These are phyloP conservation scores for Wickerhamomyces sp. DNA, from an alignment of 1,139 yeast species.

Conservation along the genomic window DNA sequence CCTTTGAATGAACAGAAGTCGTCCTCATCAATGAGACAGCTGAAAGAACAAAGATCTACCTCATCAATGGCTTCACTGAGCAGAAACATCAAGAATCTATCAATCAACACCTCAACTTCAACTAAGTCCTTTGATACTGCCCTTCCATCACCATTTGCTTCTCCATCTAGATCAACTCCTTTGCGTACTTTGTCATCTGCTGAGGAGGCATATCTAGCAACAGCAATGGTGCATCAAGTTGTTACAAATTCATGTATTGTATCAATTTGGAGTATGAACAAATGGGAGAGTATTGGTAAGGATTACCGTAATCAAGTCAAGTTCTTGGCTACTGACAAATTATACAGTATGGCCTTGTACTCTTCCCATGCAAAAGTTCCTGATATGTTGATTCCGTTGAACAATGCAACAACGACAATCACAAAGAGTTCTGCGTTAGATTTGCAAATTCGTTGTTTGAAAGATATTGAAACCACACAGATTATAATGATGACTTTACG, in stretches of 20 bases:
- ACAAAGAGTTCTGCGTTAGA: constrained; percentile 17
- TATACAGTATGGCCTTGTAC: constrained; percentile 8
- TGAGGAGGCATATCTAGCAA: constrained; percentile 6
- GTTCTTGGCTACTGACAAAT: constrained; percentile 6
- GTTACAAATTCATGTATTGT: constrained; percentile 15
- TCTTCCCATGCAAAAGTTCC: constrained; percentile 5
- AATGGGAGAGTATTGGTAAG: constrained; percentile 18
- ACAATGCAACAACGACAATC: constrained; percentile 4
- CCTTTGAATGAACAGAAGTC: not conserved
- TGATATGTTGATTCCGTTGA: constrained; percentile 9
- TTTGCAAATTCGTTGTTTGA: constrained; percentile 17
- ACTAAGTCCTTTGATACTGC: not conserved
- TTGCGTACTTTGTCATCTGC: constrained; percentile 2
- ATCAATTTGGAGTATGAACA: constrained; percentile 18
- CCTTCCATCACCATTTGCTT: constrained; percentile 14
- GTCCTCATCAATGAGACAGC: too few relatives aligned
- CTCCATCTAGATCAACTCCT: not conserved
- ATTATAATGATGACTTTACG: constrained; percentile 17
- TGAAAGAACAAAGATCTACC: too few relatives aligned
- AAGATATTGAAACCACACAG: constrained; percentile 7
- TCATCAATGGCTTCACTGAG: constrained; percentile 21
- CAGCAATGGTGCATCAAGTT: constrained; percentile 6
- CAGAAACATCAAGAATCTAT: constrained; percentile 17
- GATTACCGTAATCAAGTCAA: constrained; percentile 7
- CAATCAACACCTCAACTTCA: constrained; percentile 7